Conservation (phyloP, 208 protist genomes). For the Leishmania major region DNA sequence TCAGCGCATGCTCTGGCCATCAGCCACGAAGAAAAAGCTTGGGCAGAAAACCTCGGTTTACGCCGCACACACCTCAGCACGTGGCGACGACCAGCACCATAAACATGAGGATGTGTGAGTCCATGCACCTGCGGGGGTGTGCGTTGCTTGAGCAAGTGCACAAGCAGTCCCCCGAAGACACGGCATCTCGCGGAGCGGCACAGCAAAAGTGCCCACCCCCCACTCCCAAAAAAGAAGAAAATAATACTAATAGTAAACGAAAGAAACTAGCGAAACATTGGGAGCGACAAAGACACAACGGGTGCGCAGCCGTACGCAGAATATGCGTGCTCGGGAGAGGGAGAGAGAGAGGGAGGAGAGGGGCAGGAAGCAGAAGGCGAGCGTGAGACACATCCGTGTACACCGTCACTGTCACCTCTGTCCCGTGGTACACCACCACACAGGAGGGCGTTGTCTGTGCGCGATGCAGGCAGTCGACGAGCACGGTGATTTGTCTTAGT, state of each 20-base stretch:
- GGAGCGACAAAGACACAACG: neutral
- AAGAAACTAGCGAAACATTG: neutral
- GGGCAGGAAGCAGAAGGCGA: neutral
- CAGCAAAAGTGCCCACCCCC: neutral
- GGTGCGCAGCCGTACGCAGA: neutral
- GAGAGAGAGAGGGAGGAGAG: neutral
- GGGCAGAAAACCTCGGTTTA: neutral
- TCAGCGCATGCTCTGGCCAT: neutral
- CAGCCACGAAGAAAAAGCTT: neutral
- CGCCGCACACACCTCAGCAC: neutral
- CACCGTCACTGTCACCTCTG: neutral
- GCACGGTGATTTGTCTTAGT: conserved; percentile 23
- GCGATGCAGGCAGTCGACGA: neutral
- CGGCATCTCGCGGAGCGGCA: neutral
- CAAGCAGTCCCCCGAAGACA: neutral
- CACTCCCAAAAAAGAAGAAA: too few species aligned
- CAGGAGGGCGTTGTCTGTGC: neutral
- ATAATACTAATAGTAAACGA: neutral
- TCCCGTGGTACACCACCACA: neutral
- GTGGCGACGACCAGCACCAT: neutral
- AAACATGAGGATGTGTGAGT: neutral
- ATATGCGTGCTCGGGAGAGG: neutral
- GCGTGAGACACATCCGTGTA: neutral
- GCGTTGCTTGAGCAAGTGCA: neutral
- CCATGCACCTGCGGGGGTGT: neutral